Evolutionary conservation across 164 flowering plant species (phyloP).

Genomic region (Sedum album): DNA sequence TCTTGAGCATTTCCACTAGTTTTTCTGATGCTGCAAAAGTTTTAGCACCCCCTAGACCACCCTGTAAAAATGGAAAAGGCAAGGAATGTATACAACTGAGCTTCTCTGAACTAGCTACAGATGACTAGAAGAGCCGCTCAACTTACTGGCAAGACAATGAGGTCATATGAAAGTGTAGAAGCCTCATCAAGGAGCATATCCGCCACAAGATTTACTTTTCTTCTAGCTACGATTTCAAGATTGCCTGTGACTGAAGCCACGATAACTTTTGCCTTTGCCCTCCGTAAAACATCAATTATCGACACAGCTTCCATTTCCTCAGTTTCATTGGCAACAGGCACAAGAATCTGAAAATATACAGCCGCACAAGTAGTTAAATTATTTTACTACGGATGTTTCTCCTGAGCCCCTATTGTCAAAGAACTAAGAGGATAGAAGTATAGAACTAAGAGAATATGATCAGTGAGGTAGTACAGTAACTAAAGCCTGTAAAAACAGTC

Average conservation of each 20-base stretch:
- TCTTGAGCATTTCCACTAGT: slow-evolving; percentile 55
- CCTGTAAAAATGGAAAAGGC: slow-evolving; percentile 28
- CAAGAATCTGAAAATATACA: slow-evolving; percentile 49
- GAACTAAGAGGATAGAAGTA: too few species aligned
- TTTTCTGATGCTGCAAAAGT: slow-evolving; percentile 63
- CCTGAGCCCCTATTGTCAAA: too few species aligned
- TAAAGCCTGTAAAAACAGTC: too few species aligned
- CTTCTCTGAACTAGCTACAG: too few species aligned
- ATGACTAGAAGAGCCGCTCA: background rate
- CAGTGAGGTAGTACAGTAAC: too few species aligned
- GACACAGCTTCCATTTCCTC: slow-evolving; percentile 95
- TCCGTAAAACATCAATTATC: slow-evolving; percentile 65
- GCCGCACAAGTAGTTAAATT: background rate
- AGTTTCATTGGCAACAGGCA: slow-evolving; percentile 81
- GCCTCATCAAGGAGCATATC: slow-evolving; percentile 80
- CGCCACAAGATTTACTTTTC: slow-evolving; percentile 74
- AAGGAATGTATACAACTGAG: background rate
- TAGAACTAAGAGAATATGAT: too few species aligned
- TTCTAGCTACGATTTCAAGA: slow-evolving; percentile 64
- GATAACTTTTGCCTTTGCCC: slow-evolving; percentile 73
- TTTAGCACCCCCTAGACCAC: slow-evolving; percentile 88
- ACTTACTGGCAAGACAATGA: slow-evolving; percentile 83
- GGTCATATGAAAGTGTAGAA: slow-evolving; percentile 48
- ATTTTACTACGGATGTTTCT: too few species aligned
- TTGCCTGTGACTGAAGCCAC: slow-evolving; percentile 76